Evolutionary conservation across 768 basidiomycete species (phyloP).

Genomic region (Calocera cornea): DNA sequence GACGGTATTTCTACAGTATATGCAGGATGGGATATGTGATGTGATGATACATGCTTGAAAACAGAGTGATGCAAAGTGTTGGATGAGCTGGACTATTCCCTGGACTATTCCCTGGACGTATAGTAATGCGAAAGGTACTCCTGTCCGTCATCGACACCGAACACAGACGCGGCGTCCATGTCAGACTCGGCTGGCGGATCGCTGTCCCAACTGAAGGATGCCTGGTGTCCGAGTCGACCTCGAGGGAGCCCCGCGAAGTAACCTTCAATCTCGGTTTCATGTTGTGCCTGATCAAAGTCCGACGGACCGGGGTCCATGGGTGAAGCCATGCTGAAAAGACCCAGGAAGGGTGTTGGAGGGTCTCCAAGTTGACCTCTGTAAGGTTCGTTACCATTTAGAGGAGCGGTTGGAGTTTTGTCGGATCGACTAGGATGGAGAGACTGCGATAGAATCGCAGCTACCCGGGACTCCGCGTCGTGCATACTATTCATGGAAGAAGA

Average conservation of each 20-base stretch:
- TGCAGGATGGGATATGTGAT: too few relatives aligned
- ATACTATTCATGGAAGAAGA: constrained; percentile 4
- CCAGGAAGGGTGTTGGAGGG: constrained; percentile 14
- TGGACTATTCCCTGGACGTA: not conserved
- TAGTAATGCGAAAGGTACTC: not conserved
- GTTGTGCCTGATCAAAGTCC: not conserved
- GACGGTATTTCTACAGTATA: too few relatives aligned
- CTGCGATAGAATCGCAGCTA: constrained; percentile 15
- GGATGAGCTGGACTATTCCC: not conserved
- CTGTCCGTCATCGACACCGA: not conserved
- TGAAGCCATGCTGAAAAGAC: constrained; percentile 7
- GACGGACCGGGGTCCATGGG: not conserved
- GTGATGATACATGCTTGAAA: not conserved
- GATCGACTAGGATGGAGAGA: constrained; percentile 11
- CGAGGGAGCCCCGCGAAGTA: not conserved
- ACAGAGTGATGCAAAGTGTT: not conserved
- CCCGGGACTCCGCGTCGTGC: constrained; percentile 14
- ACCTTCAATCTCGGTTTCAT: not conserved
- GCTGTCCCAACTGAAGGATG: not conserved
- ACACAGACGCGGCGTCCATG: not conserved
- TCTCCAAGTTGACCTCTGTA: not conserved
- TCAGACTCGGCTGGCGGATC: not conserved
- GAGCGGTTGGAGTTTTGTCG: not conserved
- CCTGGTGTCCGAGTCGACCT: not conserved
- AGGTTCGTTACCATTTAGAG: not conserved